These are phyloP conservation scores for Tilletia caries DNA, from an alignment of 1,284 basidiomycete species.

Conservation along the genomic window DNA sequence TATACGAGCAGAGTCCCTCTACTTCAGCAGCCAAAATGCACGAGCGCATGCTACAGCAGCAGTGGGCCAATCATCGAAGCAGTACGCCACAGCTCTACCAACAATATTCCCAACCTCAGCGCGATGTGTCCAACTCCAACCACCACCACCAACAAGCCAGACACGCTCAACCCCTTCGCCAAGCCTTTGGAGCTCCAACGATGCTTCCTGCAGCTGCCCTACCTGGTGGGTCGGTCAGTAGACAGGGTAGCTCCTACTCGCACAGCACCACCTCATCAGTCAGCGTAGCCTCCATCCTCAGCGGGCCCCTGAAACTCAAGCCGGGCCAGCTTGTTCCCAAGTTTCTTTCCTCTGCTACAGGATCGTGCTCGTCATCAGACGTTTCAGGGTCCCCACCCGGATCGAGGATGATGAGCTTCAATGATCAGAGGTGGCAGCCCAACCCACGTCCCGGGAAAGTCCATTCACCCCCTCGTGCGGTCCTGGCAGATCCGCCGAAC, in stretches of 20 bases:
- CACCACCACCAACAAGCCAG: background rate
- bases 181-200: conserved; percentile 1
- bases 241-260: background rate
- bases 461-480: too few relatives aligned
- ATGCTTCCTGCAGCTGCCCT: background rate
- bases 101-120: too few relatives aligned
- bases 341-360: background rate
- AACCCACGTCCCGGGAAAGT: background rate
- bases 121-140: too few relatives aligned
- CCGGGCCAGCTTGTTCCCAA: background rate
- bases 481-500: too few relatives aligned
- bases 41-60: background rate
- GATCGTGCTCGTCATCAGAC: background rate
- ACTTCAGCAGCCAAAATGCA: conserved; percentile 1
- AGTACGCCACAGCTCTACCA: too few relatives aligned
- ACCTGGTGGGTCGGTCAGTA: background rate
- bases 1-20: too few relatives aligned
- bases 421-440: background rate
- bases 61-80: background rate
- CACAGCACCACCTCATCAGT: conserved; percentile 4
- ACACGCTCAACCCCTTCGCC: background rate
- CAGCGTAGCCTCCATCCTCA: background rate
- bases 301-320: background rate
- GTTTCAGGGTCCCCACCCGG: background rate
- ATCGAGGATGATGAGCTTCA: background rate